Evolutionary conservation across 257 asterid species (phyloP), one percentile per base, ranked within the genome.

Genomic region (Solanum etuberosum): DNA sequence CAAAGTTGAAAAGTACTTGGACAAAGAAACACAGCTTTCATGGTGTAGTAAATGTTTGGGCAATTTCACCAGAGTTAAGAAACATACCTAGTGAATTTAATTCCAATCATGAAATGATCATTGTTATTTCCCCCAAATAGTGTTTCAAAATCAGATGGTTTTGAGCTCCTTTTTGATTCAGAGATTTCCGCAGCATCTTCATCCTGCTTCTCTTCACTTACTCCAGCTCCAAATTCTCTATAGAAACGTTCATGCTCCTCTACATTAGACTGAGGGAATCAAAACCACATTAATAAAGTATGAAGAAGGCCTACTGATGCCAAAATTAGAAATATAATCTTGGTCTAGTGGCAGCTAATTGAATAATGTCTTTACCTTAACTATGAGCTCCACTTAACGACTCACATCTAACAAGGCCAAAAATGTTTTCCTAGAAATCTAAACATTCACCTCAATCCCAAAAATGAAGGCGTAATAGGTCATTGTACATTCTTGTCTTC

Each of bases 81-180:
- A 87, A 73, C 87, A 86, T 91, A 97, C 99, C 96, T 93, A 87
- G 98, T 93, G 88, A 92, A 94, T 91, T 97, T 95, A 80, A 97
- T 40, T 87, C 98, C 98, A 43, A 97, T 84, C 98, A 94, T 91
- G 90, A 97, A 97, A 92, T 94, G 96, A 90, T 97, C 99, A 83
- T 95, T 93, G 92, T 90, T 94, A 87, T 94, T 93, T 81, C 90
- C 92, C 85, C 97, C 98, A 90, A 97, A 89, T 88, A 97, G 90
- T 87, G 98, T 94, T 89, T 92, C 94, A 90, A 89, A 93, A 83
- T 97, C 98, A 13, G 95, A 83, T 86, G 99, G 98, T 89, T 97
- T 97, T 40, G 94, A 83, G 40, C 92, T 85, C 89, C 84, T 91
- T 84, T 89, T 95, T 29, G 91, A 85, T 86, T 94, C 92, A 25